Evolutionary conservation across 208 protist genomes (phyloP).

Genomic region (Polymyxa betae): DNA sequence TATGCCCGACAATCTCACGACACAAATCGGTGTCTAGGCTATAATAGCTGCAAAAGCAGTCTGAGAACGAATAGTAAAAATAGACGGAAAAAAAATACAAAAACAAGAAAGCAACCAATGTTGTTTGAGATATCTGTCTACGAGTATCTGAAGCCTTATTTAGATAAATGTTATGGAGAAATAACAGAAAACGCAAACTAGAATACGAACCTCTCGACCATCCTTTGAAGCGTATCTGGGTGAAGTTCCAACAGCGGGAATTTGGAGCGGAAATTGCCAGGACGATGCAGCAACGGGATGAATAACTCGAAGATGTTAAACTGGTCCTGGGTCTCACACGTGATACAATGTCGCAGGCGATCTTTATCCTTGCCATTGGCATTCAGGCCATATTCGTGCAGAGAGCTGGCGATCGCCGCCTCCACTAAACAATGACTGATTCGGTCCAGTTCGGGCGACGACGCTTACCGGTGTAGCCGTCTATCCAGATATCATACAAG

Average conservation of each 20-base stretch:
- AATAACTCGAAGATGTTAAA: conserved; percentile 43
- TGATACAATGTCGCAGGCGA: conserved; percentile 38
- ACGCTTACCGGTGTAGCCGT: conserved; percentile 6
- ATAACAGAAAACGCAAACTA: no score
- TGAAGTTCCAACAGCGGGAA: conserved; percentile 47
- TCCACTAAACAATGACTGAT: neutral
- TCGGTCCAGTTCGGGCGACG: neutral
- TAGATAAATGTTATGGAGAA: no score
- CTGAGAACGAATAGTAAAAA: neutral
- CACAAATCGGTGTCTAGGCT: conserved; percentile 39
- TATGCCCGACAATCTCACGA: conserved; percentile 42
- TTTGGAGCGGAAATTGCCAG: conserved; percentile 38
- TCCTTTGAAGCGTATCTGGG: neutral
- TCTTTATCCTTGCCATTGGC: neutral
- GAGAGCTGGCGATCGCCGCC: neutral
- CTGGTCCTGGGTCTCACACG: conserved; percentile 23
- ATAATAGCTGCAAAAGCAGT: neutral
- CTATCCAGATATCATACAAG: conserved; percentile 47
- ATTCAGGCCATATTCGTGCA: conserved; percentile 35
- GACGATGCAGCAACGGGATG: conserved; percentile 37
- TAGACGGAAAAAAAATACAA: neutral
- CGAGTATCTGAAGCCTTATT: no score
- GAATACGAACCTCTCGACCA: conserved; percentile 14
- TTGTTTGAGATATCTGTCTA: no score
- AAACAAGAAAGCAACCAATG: no score